Conservation (phyloP, 371 early-diverging fungal species). For the Saksenaea vasiformis region DNA sequence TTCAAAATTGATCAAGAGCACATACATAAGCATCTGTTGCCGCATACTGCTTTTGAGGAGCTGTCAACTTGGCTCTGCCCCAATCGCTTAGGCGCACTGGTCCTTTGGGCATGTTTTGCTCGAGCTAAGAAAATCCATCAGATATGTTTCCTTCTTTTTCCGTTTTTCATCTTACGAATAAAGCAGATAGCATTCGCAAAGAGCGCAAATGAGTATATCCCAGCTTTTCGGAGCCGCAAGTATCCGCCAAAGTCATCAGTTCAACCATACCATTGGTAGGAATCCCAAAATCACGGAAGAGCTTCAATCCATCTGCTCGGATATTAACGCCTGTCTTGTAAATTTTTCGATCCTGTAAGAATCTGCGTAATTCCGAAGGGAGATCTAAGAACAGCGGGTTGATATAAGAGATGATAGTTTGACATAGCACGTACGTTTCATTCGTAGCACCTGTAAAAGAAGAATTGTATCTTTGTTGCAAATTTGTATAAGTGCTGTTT, state of each 20-base stretch:
- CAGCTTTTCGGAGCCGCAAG: conserved; percentile 27
- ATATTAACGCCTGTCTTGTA: conserved; percentile 61
- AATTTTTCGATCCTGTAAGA: conserved; percentile 40
- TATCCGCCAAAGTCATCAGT: conserved; percentile 33
- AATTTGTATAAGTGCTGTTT: conserved; percentile 53
- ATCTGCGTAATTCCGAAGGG: conserved; percentile 36
- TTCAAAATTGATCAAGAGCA: neutral
- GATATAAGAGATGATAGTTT: neutral
- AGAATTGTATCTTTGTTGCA: conserved; percentile 46
- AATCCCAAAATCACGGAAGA: conserved; percentile 53
- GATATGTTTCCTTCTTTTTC: neutral
- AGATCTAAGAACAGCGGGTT: conserved; percentile 19
- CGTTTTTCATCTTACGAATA: conserved; percentile 53
- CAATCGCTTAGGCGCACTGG: conserved; percentile 54
- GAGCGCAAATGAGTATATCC: conserved; percentile 33
- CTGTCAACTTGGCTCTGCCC: conserved; percentile 29
- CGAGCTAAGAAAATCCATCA: conserved; percentile 24
- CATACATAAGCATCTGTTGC: conserved; percentile 64
- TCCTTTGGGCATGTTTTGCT: conserved; percentile 44
- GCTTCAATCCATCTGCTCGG: conserved; percentile 48
- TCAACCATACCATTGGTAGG: conserved; percentile 56
- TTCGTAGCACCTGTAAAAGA: conserved; percentile 47
- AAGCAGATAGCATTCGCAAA: conserved; percentile 35
- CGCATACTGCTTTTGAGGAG: conserved; percentile 52
- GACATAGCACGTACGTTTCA: conserved; percentile 28